Conservation (phyloP, 2,329 filamentous ascomycete genomes). For the Fusarium penzigii region DNA sequence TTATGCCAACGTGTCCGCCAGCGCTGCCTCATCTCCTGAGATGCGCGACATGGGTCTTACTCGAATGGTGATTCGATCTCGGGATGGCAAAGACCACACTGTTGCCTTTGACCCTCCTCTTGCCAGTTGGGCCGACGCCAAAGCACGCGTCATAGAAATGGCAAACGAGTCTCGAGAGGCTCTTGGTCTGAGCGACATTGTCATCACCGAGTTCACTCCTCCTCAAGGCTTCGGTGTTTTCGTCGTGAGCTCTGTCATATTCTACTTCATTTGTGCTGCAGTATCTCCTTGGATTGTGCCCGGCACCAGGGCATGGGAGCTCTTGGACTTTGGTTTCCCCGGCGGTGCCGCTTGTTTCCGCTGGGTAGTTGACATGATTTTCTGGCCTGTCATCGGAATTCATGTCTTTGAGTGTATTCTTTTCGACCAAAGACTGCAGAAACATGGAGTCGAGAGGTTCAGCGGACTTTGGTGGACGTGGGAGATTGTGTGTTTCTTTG, state of each 20-base stretch:
- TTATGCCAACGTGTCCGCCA: constrained; percentile 60
- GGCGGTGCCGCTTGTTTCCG: constrained; percentile 59
- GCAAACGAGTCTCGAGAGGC: constrained; percentile 54
- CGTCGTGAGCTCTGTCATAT: constrained; percentile 55
- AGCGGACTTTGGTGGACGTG: constrained; percentile 56
- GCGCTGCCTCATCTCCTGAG: constrained; percentile 56
- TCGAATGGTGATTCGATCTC: constrained; percentile 61
- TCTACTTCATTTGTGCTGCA: constrained; percentile 56
- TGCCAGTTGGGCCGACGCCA: constrained; percentile 65
- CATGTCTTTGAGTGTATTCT: constrained; percentile 65
- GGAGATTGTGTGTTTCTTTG: constrained; percentile 53
- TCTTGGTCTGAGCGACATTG: constrained; percentile 58
- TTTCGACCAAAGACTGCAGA: constrained; percentile 50
- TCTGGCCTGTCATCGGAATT: constrained; percentile 60
- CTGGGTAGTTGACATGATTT: constrained; percentile 59
- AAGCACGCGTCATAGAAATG: constrained; percentile 73
- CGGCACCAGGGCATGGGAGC: constrained; percentile 50
- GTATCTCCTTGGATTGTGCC: constrained; percentile 51
- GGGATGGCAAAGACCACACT: constrained; percentile 45
- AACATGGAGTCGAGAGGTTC: constrained; percentile 48
- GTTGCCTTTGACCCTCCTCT: constrained; percentile 73
- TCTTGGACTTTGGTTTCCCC: constrained; percentile 54
- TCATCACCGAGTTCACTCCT: constrained; percentile 41
- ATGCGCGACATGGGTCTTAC: constrained; percentile 67
- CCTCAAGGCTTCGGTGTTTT: constrained; percentile 49